Conservation (phyloP, 495 filamentous ascomycete species). For the Darksidea phi region DNA sequence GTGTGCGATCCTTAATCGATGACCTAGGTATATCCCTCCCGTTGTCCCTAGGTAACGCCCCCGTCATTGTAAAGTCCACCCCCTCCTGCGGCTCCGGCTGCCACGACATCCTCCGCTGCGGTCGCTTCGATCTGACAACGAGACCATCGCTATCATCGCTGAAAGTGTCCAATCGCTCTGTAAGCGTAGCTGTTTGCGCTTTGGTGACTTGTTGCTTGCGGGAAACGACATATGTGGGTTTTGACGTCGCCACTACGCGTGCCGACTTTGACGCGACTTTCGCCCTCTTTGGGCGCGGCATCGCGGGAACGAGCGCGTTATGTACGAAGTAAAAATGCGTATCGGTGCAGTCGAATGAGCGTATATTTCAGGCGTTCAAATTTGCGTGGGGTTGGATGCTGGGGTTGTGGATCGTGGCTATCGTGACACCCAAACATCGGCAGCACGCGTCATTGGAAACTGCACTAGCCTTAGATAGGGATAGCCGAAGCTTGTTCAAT, state of each 20-base stretch:
- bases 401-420: too few species aligned
- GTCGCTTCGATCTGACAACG: slow-evolving; percentile 20
- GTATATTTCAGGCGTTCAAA: background rate
- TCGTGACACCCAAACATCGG: too few species aligned
- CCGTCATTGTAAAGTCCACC: slow-evolving; percentile 34
- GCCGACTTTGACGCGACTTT: slow-evolving; percentile 41
- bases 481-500: too few species aligned
- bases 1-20: background rate
- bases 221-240: slow-evolving; percentile 4
- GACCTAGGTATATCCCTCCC: background rate
- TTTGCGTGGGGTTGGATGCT: background rate
- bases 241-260: slow-evolving; percentile 14
- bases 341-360: background rate
- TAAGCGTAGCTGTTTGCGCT: slow-evolving; percentile 1
- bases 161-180: slow-evolving; percentile 1
- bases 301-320: slow-evolving; percentile 18
- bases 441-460: too few species aligned
- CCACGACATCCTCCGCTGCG: slow-evolving; percentile 12
- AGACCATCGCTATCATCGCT: slow-evolving; percentile 39
- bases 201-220: background rate
- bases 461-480: too few species aligned
- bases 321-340: slow-evolving; percentile 1
- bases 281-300: slow-evolving; percentile 49
- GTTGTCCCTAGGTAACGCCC: slow-evolving; percentile 24
- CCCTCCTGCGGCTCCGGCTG: slow-evolving; percentile 11